Evolutionary conservation across 1,139 yeast genomes (phyloP), one percentile per base, ranked within the genome.

Genomic region (Candida sp.): DNA sequence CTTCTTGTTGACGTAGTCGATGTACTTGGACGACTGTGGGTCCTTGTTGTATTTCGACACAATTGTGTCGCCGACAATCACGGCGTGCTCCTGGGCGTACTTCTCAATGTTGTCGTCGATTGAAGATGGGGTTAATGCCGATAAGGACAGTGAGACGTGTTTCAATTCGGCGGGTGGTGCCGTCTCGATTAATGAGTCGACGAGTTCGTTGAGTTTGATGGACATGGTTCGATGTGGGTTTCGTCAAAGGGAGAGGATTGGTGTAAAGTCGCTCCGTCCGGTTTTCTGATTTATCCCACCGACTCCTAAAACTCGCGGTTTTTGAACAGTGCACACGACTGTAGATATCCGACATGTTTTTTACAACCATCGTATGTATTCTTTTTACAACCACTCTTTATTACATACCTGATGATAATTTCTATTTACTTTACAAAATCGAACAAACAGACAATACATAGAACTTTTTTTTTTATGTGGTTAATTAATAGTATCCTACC

Each of bases 161-260:
- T 54, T 56, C 49, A 76, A 63, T 58, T 77, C 82, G 0, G 78
- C 77, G 3, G 80, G 73, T 41, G 82, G 81, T 5, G 81, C 69
- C 3, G 73, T 58, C 37, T 61, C 52, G 12, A 76, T 75, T 42
- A 77, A 67, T 5, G 72, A 63, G n/a, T 64, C 59, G n/a, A 74
- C 67, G 9, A 74, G 55, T 34, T 59, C 59, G 40, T 65, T 65
- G 48, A 69, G 63, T 50, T 65, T 59, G 17, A 65, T 61, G 25
- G 67, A 60, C 57, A 59, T 55, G n/a, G 43, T 47, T 9, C 12
- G 5, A 40, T 32, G 7, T 42, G 23, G 3, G 43, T 17, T 12
- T 11, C 23, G 23, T 40, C 30, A 3, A 17, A 31, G 17, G 42
- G 42, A 25, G n/a, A n/a, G 31, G 2, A 7, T 28, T 28, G 31